Conservation (phyloP, 768 basidiomycete genomes). For the Suillus spraguei region DNA sequence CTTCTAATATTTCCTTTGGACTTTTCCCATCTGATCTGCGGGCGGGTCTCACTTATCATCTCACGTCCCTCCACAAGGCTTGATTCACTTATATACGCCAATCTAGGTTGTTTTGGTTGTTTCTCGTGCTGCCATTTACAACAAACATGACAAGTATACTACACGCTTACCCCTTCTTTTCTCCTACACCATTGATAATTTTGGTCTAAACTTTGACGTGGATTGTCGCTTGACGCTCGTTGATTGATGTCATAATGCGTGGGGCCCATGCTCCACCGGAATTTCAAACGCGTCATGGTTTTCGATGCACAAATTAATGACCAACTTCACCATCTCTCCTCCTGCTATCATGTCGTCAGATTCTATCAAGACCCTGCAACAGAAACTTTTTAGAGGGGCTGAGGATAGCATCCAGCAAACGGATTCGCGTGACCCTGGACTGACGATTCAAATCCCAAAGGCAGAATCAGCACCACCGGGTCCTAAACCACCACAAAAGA, state of each 20-base stretch:
- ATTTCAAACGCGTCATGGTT: slow-evolving; percentile 23
- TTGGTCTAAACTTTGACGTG: slow-evolving; percentile 1
- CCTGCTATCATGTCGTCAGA: slow-evolving; percentile 42
- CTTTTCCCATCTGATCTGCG: slow-evolving; percentile 29
- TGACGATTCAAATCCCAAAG: slow-evolving; percentile 77
- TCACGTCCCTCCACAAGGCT: slow-evolving; percentile 15
- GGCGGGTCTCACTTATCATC: slow-evolving; percentile 28
- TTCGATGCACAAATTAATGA: neutral
- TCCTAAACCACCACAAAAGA: slow-evolving; percentile 44
- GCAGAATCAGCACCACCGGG: slow-evolving; percentile 37
- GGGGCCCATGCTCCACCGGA: slow-evolving; percentile 2
- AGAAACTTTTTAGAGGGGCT: slow-evolving; percentile 64
- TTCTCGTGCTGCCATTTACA: slow-evolving; percentile 5
- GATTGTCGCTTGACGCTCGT: neutral
- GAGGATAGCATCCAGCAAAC: slow-evolving; percentile 24
- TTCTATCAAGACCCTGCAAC: slow-evolving; percentile 66
- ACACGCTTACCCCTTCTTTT: slow-evolving; percentile 27
- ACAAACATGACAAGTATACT: slow-evolving; percentile 17
- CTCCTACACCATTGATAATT: slow-evolving; percentile 11
- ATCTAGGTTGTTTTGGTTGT: neutral
- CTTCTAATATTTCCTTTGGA: slow-evolving; percentile 13
- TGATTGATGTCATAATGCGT: slow-evolving; percentile 3
- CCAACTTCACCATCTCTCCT: slow-evolving; percentile 12
- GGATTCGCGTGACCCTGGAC: slow-evolving; percentile 35
- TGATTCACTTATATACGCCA: slow-evolving; percentile 11